A percentile compares a stretch with the other conserved stretches of the same genome.
Conservation (phyloP, 1,284 basidiomycete species). For the Golubevia pallescens region DNA sequence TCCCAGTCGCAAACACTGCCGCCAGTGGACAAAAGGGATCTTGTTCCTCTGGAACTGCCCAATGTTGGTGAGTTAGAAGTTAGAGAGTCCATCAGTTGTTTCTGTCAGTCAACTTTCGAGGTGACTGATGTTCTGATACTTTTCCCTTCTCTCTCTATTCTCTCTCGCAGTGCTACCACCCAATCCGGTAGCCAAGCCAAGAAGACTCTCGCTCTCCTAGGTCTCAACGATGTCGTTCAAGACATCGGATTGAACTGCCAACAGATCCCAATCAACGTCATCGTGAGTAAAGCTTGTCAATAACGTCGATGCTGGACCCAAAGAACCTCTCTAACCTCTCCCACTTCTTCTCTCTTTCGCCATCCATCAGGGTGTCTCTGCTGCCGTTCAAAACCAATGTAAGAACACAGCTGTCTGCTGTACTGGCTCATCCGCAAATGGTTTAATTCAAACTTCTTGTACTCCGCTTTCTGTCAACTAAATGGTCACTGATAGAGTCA, state of each 20-base stretch:
- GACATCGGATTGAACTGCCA: constrained; percentile 35
- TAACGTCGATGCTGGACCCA: constrained; percentile 12
- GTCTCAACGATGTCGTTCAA: constrained; percentile 21
- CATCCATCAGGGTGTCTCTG: not conserved
- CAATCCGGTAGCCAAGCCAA: constrained; percentile 26
- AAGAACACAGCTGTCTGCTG: constrained; percentile 21
- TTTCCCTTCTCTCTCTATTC: constrained; percentile 1
- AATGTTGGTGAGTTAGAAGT: constrained; percentile 29
- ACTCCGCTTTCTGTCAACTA: constrained; percentile 7
- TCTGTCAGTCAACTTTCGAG: not conserved
- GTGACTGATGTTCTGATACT: not conserved
- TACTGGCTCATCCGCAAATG: constrained; percentile 29
- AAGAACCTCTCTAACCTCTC: constrained; percentile 12
- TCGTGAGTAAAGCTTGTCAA: constrained; percentile 10
- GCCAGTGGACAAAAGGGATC: constrained; percentile 15
- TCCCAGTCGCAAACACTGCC: too few species aligned
- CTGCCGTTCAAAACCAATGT: not conserved
- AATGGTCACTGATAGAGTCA: too few species aligned
- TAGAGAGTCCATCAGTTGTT: constrained; percentile 18
- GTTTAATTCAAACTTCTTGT: constrained; percentile 38
- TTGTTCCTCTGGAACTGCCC: constrained; percentile 29
- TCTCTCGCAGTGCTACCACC: constrained; percentile 23
- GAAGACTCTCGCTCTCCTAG: constrained; percentile 32
- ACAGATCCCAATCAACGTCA: constrained; percentile 24
- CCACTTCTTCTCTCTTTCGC: not conserved